These are phyloP conservation scores for Auriscalpium orientale DNA, from an alignment of 768 basidiomycete species.

Conservation along the genomic window DNA sequence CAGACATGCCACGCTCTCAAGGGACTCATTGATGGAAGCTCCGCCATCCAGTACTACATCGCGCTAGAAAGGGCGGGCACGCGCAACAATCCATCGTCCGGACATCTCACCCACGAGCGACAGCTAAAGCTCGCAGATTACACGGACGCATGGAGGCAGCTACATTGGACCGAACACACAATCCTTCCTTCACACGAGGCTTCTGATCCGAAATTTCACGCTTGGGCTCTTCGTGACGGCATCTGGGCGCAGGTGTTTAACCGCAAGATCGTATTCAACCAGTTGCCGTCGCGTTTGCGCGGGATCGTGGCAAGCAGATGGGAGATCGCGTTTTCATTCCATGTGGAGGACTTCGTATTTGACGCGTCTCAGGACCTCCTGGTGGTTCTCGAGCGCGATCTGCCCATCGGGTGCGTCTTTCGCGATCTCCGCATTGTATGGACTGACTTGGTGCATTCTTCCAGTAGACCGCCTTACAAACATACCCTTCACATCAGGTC, in stretches of 20 bases:
- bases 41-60: not conserved
- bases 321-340: no score
- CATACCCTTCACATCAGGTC: no score
- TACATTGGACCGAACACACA: not conserved
- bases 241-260: not conserved
- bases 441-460: no score
- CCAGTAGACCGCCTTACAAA: no score
- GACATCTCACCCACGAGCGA: not conserved
- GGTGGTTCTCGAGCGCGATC: no score
- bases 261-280: slow-evolving; percentile 34
- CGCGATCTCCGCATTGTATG: no score
- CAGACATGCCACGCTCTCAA: not conserved
- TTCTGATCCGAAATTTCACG: not conserved
- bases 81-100: not conserved
- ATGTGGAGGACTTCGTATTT: no score
- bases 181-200: not conserved
- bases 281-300: slow-evolving; percentile 43
- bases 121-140: not conserved
- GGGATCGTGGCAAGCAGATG: no score
- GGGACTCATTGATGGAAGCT: not conserved
- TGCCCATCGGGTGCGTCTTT: no score
- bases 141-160: not conserved
- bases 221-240: not conserved
- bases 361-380: no score
- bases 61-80: not conserved